phyloP scores from a whole-genome alignment of 2,329 filamentous ascomycete species.

The Cladosporium sp. region DNA sequence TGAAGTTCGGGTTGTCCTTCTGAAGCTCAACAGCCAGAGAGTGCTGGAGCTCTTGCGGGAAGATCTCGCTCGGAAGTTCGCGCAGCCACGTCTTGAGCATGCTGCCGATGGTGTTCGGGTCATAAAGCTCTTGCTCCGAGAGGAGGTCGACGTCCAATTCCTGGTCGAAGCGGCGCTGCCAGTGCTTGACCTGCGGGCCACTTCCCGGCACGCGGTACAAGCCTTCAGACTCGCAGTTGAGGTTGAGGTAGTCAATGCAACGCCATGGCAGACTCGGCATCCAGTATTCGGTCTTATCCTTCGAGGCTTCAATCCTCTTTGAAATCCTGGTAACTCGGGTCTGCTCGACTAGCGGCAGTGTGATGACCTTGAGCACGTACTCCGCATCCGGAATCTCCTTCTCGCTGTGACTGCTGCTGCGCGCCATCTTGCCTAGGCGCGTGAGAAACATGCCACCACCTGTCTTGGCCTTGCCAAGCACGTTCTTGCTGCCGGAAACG shows the following conservation, averaged over 20 bases:
- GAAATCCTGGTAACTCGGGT: conserved; percentile 88
- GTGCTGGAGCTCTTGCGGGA: conserved; percentile 79
- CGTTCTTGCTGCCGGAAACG: conserved; percentile 27
- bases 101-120: conserved; percentile 94
- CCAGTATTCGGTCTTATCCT: conserved; percentile 97
- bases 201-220: conserved; percentile 90
- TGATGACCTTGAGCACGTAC: conserved; percentile 81
- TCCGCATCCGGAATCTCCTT: conserved; percentile 65
- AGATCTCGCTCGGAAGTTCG: conserved; percentile 89
- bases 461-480: conserved; percentile 23
- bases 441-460: conserved; percentile 23
- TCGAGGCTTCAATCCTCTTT: conserved; percentile 78
- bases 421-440: conserved; percentile 27
- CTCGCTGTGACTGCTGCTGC: conserved; percentile 64
- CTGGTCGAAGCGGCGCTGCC: conserved; percentile 75
- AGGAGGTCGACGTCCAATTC: conserved; percentile 89
- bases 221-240: conserved; percentile 90
- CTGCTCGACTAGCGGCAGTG: conserved; percentile 80
- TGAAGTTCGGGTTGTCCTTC: conserved; percentile 72
- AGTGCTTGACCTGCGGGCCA: conserved; percentile 85
- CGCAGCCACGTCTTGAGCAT: conserved; percentile 96
- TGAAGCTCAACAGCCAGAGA: conserved; percentile 76
- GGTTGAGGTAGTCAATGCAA: conserved; percentile 94
- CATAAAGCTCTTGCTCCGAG: conserved; percentile 80
- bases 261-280: conserved; percentile 96